These are phyloP conservation scores for Dysphania ambrosioides DNA, from an alignment of 148 eudicot genomes.

Conservation along the genomic window DNA sequence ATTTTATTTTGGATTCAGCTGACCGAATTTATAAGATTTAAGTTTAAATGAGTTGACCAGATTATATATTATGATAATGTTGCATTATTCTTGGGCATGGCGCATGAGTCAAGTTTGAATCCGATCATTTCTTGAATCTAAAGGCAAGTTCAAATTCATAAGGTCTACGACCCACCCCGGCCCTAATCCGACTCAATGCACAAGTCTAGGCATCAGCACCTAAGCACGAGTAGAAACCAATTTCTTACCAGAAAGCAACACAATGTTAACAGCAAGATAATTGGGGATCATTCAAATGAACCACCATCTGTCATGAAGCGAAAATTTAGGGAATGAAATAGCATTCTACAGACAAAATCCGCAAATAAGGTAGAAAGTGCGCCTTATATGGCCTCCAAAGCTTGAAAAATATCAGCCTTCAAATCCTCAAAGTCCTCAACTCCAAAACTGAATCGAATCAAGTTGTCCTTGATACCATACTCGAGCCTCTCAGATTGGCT, in stretches of 20 bases:
- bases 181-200: too few species aligned
- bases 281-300: slow-evolving; percentile 9
- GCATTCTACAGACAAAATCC: neutral
- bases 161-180: too few species aligned
- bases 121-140: too few species aligned
- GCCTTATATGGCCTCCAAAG: slow-evolving; percentile 56
- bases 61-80: too few species aligned
- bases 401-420: slow-evolving; percentile 78
- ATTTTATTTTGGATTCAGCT: too few species aligned
- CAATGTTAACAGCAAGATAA: slow-evolving; percentile 1
- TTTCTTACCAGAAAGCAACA: neutral
- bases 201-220: neutral
- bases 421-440: slow-evolving; percentile 74
- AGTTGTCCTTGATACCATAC: slow-evolving; percentile 67
- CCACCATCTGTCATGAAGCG: slow-evolving; percentile 18
- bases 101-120: too few species aligned
- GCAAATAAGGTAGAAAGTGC: slow-evolving; percentile 7
- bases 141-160: too few species aligned
- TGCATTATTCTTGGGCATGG: too few species aligned
- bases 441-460: slow-evolving; percentile 90
- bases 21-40: too few species aligned
- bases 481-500: slow-evolving; percentile 60
- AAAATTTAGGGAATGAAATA: slow-evolving; percentile 1
- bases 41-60: too few species aligned
- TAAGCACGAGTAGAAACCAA: neutral